Conservation (phyloP, 176 grass and related monocot species). For the Ampelocalamus luodianensis region DNA sequence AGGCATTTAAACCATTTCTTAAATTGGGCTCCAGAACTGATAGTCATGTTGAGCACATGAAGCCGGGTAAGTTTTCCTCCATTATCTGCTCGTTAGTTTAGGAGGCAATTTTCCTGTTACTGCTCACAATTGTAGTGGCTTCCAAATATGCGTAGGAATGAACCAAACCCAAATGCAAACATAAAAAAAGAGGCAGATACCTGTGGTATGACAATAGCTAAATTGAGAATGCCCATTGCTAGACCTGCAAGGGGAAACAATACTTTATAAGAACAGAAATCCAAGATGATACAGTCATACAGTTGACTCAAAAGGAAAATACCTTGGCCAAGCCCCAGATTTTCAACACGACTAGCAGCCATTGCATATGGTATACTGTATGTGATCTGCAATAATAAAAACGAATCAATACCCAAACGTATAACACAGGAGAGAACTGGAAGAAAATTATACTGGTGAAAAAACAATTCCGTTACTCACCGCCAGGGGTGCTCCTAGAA, state of each 20-base stretch:
- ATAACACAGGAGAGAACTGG: neutral
- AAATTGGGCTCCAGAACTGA: neutral
- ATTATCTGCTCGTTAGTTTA: neutral
- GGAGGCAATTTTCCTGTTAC: neutral
- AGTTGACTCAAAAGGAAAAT: conserved; percentile 27
- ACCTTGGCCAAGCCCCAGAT: conserved; percentile 92
- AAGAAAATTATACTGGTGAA: neutral
- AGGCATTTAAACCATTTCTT: conserved; percentile 12
- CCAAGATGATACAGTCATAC: neutral
- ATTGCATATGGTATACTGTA: conserved; percentile 99
- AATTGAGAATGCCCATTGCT: conserved; percentile 95
- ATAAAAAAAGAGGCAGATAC: conserved; percentile 48
- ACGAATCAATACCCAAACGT: conserved; percentile 15
- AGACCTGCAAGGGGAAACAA: conserved; percentile 59
- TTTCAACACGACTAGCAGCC: conserved; percentile 79
- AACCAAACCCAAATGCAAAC: conserved; percentile 15
- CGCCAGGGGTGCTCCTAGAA: conserved; percentile 77
- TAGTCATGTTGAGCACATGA: neutral
- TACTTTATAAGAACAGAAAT: conserved; percentile 20
- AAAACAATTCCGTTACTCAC: conserved; percentile 50
- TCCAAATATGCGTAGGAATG: neutral
- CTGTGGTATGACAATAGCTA: conserved; percentile 94
- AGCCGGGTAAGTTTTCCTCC: neutral
- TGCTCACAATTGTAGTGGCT: neutral
- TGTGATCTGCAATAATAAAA: conserved; percentile 72